Base-by-base conservation (phyloP, 208 protist species). In the Wallacemonas sp. region DNA sequence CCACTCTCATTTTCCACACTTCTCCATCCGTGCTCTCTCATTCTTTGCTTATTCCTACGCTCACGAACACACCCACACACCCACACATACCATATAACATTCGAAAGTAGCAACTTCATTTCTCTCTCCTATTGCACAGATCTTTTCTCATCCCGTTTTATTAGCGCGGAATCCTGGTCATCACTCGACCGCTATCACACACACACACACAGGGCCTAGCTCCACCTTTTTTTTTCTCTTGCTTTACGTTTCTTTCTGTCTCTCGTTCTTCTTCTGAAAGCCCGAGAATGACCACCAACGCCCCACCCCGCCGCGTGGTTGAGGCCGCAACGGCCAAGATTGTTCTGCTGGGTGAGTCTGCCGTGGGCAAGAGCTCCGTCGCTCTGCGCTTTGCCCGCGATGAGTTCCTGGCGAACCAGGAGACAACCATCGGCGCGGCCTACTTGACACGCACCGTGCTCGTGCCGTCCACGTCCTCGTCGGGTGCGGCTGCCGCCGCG, bases 281-380 rank as follows among this genome's bases (percentile, higher is more conserved):
- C 23, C 25, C 52, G 32, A 25, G 16, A 23, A 50, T 50, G 38
- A 11, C 42, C 4, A 52, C 38, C 26, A 48, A 49, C 45, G 55
- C 61, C 38, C 18, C 71, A 57, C 42, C 57, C 29, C 42, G 50
- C 50, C 65, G 31, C 25, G 42, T 31, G 18, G 31, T 49, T 8
- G 79, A 88, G 41, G 70, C 73, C 1, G 76, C 70, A 20, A 84
- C 79, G 20, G 86, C 87, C 26, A 97, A 97, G 77, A 84, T 96
- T 49, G 90, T 97, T 33, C 76, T 97, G 25, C 79, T 97, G 25
- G 93, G 93, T 10, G 93, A 97, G 59, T 93, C 85, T 20, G 85
- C 81, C 12, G 87, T 95, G 10, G 93, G 93, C 16, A 97, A 97
- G 77, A 94, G 87, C 55, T 92, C 86, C 49, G 80, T 97, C 52